Evolutionary conservation across 2,329 filamentous ascomycete species (phyloP).

Genomic region (Trichoderma sp.): DNA sequence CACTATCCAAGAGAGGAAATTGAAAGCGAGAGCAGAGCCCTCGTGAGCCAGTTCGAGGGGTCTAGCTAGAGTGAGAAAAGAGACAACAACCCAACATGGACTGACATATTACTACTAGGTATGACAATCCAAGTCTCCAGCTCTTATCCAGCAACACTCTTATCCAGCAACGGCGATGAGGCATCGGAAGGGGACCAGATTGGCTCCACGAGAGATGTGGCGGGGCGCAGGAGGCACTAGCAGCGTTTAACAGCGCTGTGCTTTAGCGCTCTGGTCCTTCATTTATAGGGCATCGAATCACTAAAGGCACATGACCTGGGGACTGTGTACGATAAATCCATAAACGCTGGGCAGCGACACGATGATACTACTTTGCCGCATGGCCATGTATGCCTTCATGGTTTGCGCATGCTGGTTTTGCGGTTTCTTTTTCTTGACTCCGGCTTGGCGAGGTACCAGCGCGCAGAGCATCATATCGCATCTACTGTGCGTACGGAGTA

Average conservation of each 20-base stretch:
- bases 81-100: not conserved
- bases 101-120: not conserved
- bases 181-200: constrained; percentile 4
- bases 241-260: not conserved
- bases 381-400: too few relatives aligned
- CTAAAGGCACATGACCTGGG: too few relatives aligned
- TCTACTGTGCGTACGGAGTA: too few relatives aligned
- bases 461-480: too few relatives aligned
- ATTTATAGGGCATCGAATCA: not conserved
- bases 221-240: not conserved
- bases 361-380: too few relatives aligned
- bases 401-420: too few relatives aligned
- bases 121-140: not conserved
- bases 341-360: too few relatives aligned
- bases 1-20: not conserved
- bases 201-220: not conserved
- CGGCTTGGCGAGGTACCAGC: too few relatives aligned
- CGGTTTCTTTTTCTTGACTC: too few relatives aligned
- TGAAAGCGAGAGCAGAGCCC: not conserved
- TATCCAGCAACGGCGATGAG: not conserved
- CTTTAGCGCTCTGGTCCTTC: not conserved
- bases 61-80: not conserved
- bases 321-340: not conserved
- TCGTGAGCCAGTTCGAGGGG: not conserved
- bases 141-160: not conserved